Evolutionary conservation across 495 filamentous ascomycete species (phyloP).

Genomic region (Neurospora sp.): DNA sequence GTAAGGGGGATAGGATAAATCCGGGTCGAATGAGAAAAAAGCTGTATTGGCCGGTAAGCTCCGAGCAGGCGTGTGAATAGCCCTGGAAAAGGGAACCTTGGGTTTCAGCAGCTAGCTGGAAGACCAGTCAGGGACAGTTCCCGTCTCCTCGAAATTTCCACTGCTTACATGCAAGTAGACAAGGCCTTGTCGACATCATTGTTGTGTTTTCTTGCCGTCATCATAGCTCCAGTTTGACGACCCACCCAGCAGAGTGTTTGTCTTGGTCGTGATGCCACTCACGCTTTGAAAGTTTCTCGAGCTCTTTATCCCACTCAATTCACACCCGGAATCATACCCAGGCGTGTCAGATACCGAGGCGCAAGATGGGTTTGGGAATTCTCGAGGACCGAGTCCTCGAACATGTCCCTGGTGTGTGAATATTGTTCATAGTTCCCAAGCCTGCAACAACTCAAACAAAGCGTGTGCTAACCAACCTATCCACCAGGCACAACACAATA

Average conservation of each 20-base stretch:
- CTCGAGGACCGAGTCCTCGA: slow-evolving; percentile 53
- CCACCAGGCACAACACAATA: slow-evolving; percentile 54
- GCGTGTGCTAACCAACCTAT: neutral
- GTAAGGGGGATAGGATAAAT: no score
- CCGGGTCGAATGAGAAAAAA: no score
- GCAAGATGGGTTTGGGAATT: slow-evolving; percentile 72
- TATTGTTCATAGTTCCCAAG: neutral
- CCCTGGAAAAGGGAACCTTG: neutral
- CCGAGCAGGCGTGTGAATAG: neutral
- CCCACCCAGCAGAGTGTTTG: no score
- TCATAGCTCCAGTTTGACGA: neutral
- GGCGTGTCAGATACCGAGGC: neutral
- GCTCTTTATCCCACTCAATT: neutral
- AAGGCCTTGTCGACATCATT: neutral
- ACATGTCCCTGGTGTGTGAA: slow-evolving; percentile 60
- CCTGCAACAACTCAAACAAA: neutral
- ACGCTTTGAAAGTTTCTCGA: neutral
- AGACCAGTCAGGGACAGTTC: neutral
- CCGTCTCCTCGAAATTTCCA: neutral
- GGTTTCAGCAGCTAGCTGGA: neutral
- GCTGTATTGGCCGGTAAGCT: neutral
- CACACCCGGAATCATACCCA: neutral
- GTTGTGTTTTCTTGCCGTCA: neutral
- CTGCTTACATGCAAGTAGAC: neutral
- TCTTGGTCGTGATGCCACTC: neutral